Conservation (phyloP, 129 eudicot genomes). For the Centaurea solstitialis region DNA sequence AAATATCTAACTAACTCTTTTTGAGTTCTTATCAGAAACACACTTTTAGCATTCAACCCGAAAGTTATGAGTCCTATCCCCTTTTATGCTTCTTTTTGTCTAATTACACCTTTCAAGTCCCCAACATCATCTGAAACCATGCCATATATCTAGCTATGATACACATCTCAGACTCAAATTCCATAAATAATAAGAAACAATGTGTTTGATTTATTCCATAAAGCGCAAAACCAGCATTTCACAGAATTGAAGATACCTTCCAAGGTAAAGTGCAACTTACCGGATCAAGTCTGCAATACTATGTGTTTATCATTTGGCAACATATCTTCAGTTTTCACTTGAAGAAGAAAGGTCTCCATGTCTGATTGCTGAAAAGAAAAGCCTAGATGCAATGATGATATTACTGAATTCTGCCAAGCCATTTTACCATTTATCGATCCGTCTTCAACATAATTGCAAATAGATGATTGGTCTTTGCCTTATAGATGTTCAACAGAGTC, state of each 20-base stretch:
- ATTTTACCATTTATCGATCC: neutral
- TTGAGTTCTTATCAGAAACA: too few species aligned
- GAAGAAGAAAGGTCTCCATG: neutral
- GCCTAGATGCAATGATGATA: neutral
- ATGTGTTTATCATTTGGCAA: conserved; percentile 5
- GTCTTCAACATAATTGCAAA: neutral
- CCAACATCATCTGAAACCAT: neutral
- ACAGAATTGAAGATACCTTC: neutral
- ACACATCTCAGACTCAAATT: neutral
- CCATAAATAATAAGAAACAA: neutral
- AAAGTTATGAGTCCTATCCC: conserved; percentile 1
- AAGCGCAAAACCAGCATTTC: neutral
- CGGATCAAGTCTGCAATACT: neutral
- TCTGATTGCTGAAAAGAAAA: conserved; percentile 6
- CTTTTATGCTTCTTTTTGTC: neutral
- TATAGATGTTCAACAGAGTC: neutral
- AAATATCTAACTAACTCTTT: neutral
- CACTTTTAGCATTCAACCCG: neutral
- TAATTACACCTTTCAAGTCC: neutral
- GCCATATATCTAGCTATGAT: neutral
- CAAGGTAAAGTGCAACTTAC: neutral
- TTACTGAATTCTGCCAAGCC: neutral
- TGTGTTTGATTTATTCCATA: neutral
- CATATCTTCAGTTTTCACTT: conserved; percentile 1
- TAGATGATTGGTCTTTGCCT: neutral